Evolutionary conservation across 441 rosid species (phyloP).

Genomic region (Populus tomentosa): DNA sequence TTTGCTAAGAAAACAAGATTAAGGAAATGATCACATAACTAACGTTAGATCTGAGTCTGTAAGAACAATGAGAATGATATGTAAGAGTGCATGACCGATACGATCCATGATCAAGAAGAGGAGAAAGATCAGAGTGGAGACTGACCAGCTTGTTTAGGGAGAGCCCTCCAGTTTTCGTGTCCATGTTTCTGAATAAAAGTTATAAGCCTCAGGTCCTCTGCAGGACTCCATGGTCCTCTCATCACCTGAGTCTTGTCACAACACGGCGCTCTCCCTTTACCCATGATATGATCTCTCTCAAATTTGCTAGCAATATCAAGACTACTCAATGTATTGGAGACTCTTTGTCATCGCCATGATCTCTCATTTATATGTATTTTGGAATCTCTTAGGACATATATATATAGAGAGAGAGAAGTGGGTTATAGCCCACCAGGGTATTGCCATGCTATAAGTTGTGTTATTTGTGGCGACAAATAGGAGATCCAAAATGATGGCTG

Average conservation of each 20-base stretch:
- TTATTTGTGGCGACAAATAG: conserved; percentile 21
- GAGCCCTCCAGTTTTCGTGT: conserved; percentile 40
- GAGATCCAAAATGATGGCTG: conserved; percentile 10
- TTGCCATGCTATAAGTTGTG: conserved; percentile 13
- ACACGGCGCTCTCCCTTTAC: conserved; percentile 40
- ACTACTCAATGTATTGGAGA: neutral
- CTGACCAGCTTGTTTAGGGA: conserved; percentile 41
- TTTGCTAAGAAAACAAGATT: neutral
- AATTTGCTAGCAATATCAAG: neutral
- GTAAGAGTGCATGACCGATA: neutral
- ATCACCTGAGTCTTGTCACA: conserved; percentile 34
- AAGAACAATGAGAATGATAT: neutral
- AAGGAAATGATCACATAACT: too few relatives aligned
- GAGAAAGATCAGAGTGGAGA: neutral
- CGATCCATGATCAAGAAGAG: neutral
- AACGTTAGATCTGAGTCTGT: neutral
- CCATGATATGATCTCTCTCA: conserved; percentile 25
- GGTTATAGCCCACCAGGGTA: conserved; percentile 17
- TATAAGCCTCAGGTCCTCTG: conserved; percentile 37
- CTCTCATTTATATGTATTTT: neutral
- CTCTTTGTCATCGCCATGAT: neutral
- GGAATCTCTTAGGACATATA: neutral
- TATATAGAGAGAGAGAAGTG: neutral
- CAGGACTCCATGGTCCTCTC: conserved; percentile 50
- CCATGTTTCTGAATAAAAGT: conserved; percentile 39